These are phyloP conservation scores for Hymenoscyphus salicellus DNA, from an alignment of 2,329 filamentous ascomycete genomes.

Conservation along the genomic window DNA sequence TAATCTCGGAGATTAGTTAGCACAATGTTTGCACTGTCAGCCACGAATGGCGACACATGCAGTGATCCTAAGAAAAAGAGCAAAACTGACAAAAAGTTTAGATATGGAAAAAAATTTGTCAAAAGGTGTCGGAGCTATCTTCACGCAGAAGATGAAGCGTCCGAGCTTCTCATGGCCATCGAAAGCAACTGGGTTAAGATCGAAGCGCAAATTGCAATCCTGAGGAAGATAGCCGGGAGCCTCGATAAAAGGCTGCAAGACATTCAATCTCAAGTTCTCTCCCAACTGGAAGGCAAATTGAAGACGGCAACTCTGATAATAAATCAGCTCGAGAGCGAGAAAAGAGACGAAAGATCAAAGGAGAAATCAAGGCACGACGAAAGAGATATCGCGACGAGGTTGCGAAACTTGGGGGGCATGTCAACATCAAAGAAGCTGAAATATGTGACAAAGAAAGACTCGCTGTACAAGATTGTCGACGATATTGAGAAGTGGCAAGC, in stretches of 20 bases:
- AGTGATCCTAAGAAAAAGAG: no score
- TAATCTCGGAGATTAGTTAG: no score
- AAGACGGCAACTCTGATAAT: constrained; percentile 21
- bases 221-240: constrained; percentile 10
- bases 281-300: constrained; percentile 25
- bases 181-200: neutral
- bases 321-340: constrained; percentile 18
- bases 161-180: neutral
- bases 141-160: neutral
- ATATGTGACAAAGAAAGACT: constrained; percentile 18
- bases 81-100: neutral
- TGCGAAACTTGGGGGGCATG: neutral
- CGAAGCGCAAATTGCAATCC: neutral
- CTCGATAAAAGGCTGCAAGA: constrained; percentile 13
- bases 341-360: neutral
- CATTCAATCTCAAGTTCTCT: constrained; percentile 22
- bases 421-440: constrained; percentile 13
- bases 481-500: constrained; percentile 29
- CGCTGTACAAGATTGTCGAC: constrained; percentile 17
- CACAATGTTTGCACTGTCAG: no score
- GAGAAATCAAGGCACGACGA: neutral
- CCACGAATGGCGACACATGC: no score
- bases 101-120: neutral
- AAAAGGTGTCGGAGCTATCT: neutral
- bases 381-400: neutral